Evolutionary conservation across 2,329 filamentous ascomycete species (phyloP).

Genomic region (Fusarium sp.): DNA sequence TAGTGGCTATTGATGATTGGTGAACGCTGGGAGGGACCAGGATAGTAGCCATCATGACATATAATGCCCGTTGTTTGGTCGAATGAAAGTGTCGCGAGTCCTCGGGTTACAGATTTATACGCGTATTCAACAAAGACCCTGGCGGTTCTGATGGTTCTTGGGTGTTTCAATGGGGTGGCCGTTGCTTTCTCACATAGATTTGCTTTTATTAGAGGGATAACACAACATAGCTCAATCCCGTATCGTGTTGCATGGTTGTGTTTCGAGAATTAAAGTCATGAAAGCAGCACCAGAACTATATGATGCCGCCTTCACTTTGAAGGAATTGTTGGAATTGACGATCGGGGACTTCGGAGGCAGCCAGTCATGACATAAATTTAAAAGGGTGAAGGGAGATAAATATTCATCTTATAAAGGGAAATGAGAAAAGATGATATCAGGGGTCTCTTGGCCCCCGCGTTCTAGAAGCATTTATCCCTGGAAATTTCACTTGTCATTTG

Average conservation of each 20-base stretch:
- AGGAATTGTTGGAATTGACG: background rate
- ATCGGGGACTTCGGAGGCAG: background rate
- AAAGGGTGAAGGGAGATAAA: background rate
- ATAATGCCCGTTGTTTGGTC: background rate
- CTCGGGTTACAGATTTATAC: constrained; percentile 4
- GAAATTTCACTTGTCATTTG: background rate
- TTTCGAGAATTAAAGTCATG: constrained; percentile 23
- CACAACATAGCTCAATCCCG: constrained; percentile 5
- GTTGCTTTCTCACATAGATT: constrained; percentile 28
- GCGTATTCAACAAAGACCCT: constrained; percentile 3
- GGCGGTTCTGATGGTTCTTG: constrained; percentile 6
- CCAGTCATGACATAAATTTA: background rate
- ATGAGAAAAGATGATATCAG: too few species aligned
- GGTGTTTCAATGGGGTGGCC: background rate
- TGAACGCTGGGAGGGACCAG: too few species aligned
- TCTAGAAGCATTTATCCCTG: background rate
- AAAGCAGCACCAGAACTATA: background rate
- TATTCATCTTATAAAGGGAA: too few species aligned
- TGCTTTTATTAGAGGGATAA: background rate
- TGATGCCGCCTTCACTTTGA: background rate
- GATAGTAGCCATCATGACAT: background rate
- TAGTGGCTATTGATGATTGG: background rate
- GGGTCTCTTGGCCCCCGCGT: too few species aligned
- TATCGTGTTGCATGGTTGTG: constrained; percentile 26
- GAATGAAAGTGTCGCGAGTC: background rate